phyloP scores from a whole-genome alignment of 1,284 basidiomycete genomes.

The Cryptococcus neoformans region DNA sequence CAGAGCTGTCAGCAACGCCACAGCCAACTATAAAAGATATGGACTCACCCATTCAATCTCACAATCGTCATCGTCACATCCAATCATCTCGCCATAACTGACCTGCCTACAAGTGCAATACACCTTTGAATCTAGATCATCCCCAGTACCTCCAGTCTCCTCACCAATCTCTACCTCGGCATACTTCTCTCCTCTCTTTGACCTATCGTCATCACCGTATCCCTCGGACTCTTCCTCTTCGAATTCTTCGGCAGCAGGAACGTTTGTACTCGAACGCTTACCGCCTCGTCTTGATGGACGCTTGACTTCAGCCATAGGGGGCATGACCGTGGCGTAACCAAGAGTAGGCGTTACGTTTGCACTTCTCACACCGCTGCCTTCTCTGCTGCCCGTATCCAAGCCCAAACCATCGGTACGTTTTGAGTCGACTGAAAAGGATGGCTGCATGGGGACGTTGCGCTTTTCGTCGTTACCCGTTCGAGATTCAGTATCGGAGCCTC shows the following conservation, averaged over 20 bases:
- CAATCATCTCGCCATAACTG: constrained; percentile 87
- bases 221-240: constrained; percentile 23
- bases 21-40: too few relatives aligned
- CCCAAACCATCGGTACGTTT: constrained; percentile 11
- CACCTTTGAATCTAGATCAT: constrained; percentile 57
- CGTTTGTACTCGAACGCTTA: constrained; percentile 30
- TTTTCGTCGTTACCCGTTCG: constrained; percentile 17
- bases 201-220: background rate
- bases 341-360: constrained; percentile 16
- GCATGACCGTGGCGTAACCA: constrained; percentile 1
- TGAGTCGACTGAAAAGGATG: constrained; percentile 25
- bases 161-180: background rate
- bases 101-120: constrained; percentile 88
- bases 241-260: constrained; percentile 36
- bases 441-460: constrained; percentile 23
- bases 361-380: constrained; percentile 9
- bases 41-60: constrained; percentile 85
- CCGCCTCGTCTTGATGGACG: constrained; percentile 13
- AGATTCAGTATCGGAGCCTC: constrained; percentile 37
- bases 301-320: constrained; percentile 3
- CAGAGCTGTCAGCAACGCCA: too few relatives aligned
- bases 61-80: constrained; percentile 82
- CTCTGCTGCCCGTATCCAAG: constrained; percentile 19
- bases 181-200: background rate
- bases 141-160: constrained; percentile 7